Percentiles rank a stretch among this genome's conserved stretches.
phyloP scores from a whole-genome alignment of 1,139 yeast genomes.

The Kodamaea ohmeri region DNA sequence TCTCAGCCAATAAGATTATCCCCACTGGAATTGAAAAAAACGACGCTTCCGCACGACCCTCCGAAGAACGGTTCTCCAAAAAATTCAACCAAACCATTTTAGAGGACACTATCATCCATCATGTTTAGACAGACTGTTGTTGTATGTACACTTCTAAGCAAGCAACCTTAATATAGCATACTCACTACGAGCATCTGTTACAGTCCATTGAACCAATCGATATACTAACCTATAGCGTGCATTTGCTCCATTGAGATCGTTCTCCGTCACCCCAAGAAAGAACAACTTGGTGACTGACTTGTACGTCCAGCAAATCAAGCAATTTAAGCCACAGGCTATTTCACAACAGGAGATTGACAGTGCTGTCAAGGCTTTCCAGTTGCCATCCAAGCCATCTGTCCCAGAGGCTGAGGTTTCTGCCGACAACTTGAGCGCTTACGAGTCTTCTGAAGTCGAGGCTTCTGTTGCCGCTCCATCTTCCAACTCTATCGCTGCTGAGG shows the following conservation, averaged over 20 bases:
- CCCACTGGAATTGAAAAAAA: constrained; percentile 1
- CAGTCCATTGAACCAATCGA: too few species aligned
- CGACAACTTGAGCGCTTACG: constrained; percentile 74
- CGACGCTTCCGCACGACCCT: constrained; percentile 10
- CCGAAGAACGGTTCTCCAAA: constrained; percentile 11
- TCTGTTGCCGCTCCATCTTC: constrained; percentile 26
- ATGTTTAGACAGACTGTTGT: constrained; percentile 47
- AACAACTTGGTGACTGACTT: constrained; percentile 76
- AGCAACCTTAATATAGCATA: not conserved
- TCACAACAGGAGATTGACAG: constrained; percentile 74
- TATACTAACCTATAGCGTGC: constrained; percentile 25
- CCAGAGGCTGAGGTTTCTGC: constrained; percentile 76
- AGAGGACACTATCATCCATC: constrained; percentile 12
- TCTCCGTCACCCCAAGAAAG: constrained; percentile 46
- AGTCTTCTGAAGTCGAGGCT: constrained; percentile 73
- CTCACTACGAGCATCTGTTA: too few species aligned
- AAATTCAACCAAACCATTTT: constrained; percentile 10
- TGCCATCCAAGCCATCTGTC: constrained; percentile 69
- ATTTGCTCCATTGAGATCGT: constrained; percentile 40
- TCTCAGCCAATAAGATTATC: constrained; percentile 3
- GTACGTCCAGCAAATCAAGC: constrained; percentile 82
- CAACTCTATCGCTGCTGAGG: constrained; percentile 50
- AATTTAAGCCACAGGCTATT: constrained; percentile 79
- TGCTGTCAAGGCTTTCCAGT: constrained; percentile 76
- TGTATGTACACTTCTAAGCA: constrained; percentile 22